Evolutionary conservation across 2,329 filamentous ascomycete genomes (phyloP), one percentile per base, ranked within the genome.

Genomic region (Fusarium concolor): DNA sequence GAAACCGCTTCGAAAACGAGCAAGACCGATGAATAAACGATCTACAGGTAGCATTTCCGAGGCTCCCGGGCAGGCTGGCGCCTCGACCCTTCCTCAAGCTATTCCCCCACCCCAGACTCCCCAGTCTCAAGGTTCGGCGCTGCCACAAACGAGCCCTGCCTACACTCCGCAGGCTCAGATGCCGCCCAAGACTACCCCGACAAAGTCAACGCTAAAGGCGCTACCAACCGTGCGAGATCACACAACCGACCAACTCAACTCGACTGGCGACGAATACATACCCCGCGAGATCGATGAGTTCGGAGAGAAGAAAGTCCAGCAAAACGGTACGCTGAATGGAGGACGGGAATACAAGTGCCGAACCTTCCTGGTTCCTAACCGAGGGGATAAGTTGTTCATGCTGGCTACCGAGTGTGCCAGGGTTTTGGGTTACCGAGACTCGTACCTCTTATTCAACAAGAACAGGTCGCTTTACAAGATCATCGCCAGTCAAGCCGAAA

Each of bases 401-500:
- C 88, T 99, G 52, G 96, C 96, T 35, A 99, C 96, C 17, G 96
- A 99, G 80, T 98, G 96, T 77, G 96, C 96, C 24, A 89, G 96
- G 70, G 94, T 97, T 6, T 84, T 98, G 22, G 92, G 94, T 45
- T 99, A 99, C 78, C 88, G 96, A 64, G 96, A 99, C 79, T 97
- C 94, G n/a, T 99, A 99, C 78, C 85, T 99, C 35, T 84, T 99
- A 17, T 99, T 99, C 84, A 98, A 98, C 86, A 97, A 98, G 83
- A 98, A 99, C 79, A 87, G 95, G 70, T 98, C 96, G 3, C 84
- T 99, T 10, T 97, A 88, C 85, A 99, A 99, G 81, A 99, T 99
- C 76, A 99, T 99, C 74, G 95, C 95, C 58, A 96, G 92, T 65
- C 95, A 98, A 78, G 85, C 91, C 28, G 96, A 99, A 78, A 99